A percentile compares a stretch with the other conserved stretches of the same genome.
phyloP scores from a whole-genome alignment of 176 grass and related monocot species.

The Rhynchospora breviuscula region DNA sequence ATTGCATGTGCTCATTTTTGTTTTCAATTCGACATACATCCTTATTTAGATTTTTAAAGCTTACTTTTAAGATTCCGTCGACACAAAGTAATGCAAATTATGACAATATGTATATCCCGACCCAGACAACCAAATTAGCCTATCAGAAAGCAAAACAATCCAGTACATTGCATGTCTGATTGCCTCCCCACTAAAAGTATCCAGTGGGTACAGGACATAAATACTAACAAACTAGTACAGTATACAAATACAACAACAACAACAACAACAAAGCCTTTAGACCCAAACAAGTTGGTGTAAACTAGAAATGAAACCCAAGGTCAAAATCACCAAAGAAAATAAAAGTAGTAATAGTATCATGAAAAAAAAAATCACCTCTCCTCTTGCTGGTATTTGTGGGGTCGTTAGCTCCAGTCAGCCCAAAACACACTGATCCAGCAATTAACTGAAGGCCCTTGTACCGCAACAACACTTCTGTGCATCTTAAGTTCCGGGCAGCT shows the following conservation, averaged over 20 bases:
- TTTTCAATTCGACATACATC: neutral
- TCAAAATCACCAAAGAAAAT: too few relatives aligned
- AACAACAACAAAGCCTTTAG: too few relatives aligned
- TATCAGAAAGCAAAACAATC: neutral
- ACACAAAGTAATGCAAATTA: neutral
- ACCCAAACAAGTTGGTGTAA: too few relatives aligned
- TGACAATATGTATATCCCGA: neutral
- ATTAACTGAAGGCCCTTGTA: conserved; percentile 78
- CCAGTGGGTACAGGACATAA: neutral
- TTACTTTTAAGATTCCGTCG: neutral
- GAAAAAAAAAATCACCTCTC: conserved; percentile 40
- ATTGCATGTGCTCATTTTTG: neutral
- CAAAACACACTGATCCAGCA: conserved; percentile 76
- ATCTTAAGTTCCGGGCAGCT: conserved; percentile 50
- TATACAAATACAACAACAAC: too few relatives aligned
- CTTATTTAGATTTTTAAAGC: neutral
- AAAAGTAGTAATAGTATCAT: neutral
- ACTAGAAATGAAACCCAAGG: too few relatives aligned
- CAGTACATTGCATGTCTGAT: neutral
- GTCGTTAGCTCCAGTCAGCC: conserved; percentile 59
- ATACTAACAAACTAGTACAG: neutral
- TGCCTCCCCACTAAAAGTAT: neutral
- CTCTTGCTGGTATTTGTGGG: conserved; percentile 47
- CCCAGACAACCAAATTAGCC: neutral
- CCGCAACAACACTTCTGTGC: conserved; percentile 80